Evolutionary conservation across 768 basidiomycete genomes (phyloP), one percentile per base, ranked within the genome.

Genomic region (Chalciporus chontae): DNA sequence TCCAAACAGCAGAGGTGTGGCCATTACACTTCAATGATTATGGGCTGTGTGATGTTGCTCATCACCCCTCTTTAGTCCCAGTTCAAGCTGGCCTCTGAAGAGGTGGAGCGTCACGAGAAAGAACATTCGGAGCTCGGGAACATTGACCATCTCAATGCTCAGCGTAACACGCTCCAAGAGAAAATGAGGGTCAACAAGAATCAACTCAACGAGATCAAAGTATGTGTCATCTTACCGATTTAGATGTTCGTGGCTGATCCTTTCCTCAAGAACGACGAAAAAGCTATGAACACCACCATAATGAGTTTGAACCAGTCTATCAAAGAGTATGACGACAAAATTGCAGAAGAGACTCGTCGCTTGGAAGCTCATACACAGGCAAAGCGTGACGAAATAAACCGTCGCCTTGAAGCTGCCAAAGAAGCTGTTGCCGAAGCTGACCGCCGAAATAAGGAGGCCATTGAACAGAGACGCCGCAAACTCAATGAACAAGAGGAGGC

Each of bases 311-410:
- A 71, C 19, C 58, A 45, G 21, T 50, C 64, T 13, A 74, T 78
- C 40, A 52, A 55, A 15, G 66, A 70, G 0, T 60, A 69, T n/a
- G 64, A 79, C 2, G 56, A 64, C 15, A 71, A 78, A 44, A 83
- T 92, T 40, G 67, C 57, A 6, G 72, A 71, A 27, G 85, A 87
- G 63, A 71, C 74, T 6, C 69, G 65, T 26, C 80, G 76, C 37
- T 73, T 79, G 69, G 82, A 72, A 51, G 69, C 70, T 5, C 75
- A 81, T 53, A 80, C 80, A 3, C 81, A 86, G 56, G 78, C 71
- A 11, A 84, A 83, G 59, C 82, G 79, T 15, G 80, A 87, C 27
- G 77, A 81, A 54, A 73, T 73, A 4, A 75, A 79, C 40, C 67
- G 68, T 18, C 75, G 78, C 59, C 71, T 90, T 11, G 70, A 77